Percentiles rank a stretch among this genome's conserved stretches.
These are phyloP conservation scores for Moesziomyces aphidis DNA, from an alignment of 1,284 basidiomycete species.

Conservation along the genomic window DNA sequence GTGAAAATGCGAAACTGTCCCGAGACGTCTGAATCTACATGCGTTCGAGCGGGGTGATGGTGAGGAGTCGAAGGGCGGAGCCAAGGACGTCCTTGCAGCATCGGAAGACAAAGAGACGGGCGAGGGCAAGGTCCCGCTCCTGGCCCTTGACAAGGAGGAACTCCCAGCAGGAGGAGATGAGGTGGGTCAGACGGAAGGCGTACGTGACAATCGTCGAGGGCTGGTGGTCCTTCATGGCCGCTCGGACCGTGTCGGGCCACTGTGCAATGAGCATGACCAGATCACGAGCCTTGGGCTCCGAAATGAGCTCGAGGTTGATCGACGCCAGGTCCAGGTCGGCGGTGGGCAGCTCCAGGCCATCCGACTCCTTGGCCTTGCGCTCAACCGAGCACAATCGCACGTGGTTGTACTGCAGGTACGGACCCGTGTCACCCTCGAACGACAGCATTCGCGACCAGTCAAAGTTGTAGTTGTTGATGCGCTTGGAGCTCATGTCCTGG, in stretches of 20 bases:
- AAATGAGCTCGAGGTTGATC: constrained; percentile 76
- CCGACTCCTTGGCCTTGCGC: constrained; percentile 83
- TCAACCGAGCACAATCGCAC: constrained; percentile 92
- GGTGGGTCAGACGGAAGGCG: constrained; percentile 80
- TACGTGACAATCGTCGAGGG: constrained; percentile 88
- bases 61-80: constrained; percentile 86
- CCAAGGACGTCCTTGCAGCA: constrained; percentile 88
- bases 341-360: constrained; percentile 78
- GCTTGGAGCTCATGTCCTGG: constrained; percentile 96
- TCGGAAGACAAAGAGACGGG: constrained; percentile 91
- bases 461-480: constrained; percentile 96
- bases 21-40: constrained; percentile 75
- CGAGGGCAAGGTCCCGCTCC: constrained; percentile 77
- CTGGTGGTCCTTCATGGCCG: constrained; percentile 85
- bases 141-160: constrained; percentile 84
- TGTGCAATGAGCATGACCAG: constrained; percentile 86
- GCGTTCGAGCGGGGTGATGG: constrained; percentile 81
- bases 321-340: constrained; percentile 75
- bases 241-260: constrained; percentile 91
- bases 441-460: constrained; percentile 95
- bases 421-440: constrained; percentile 95
- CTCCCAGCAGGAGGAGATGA: constrained; percentile 90
- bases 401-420: constrained; percentile 79
- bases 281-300: constrained; percentile 81
- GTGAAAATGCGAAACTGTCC: neutral